Base-by-base conservation (phyloP, 495 filamentous ascomycete genomes). In the Aspergillus egyptiacus region DNA sequence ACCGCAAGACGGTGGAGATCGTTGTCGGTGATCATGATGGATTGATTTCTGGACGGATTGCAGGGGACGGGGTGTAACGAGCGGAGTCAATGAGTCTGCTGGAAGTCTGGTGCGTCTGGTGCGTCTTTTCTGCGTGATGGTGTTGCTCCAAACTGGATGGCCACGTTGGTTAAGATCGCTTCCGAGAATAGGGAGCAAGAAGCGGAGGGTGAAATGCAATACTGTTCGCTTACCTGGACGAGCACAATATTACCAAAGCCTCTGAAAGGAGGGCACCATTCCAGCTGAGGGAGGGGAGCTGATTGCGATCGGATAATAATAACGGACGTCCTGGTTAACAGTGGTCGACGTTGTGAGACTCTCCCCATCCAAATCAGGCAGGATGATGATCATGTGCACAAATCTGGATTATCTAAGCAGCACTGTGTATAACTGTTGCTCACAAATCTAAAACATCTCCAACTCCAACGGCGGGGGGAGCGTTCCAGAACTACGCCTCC, bases 1-100 rank as follows among this genome's bases (percentile, higher is more conserved):
- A 95, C 83, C 68, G 93, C 91, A 18, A 99, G 83, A 22, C 78
- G 76, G 72, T 88, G 87, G 58, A 93, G 81, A 45, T 89, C 84
- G 54, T 82, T 71, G 81, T 93, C 87, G 69, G 86, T 83, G 65
- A 93, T 91, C 87, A 93, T 93, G 32, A 38, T 82, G 67, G 15
- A 20, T 6, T 40, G 27, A 9, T 17, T 37, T 15, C 19, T 17
- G 7, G 20, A 11, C 23, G 38, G 22, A 1, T n/a, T 27, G 38
- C 22, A 4, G 38, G 23, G 22, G 18, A 2, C 8, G n/a, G 14
- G 8, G n/a, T 2, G 32, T 34, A 34, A 15, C 10, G 28, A 34
- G 13, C 32, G 32, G 8, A 3, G 3, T 34, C 32, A 34, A 31
- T 3, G 9, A 39, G 23, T 9, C 5, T 5, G 30, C 19, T 42